Conservation (phyloP, 306 rosid genomes). For the Rosa lucieae region DNA sequence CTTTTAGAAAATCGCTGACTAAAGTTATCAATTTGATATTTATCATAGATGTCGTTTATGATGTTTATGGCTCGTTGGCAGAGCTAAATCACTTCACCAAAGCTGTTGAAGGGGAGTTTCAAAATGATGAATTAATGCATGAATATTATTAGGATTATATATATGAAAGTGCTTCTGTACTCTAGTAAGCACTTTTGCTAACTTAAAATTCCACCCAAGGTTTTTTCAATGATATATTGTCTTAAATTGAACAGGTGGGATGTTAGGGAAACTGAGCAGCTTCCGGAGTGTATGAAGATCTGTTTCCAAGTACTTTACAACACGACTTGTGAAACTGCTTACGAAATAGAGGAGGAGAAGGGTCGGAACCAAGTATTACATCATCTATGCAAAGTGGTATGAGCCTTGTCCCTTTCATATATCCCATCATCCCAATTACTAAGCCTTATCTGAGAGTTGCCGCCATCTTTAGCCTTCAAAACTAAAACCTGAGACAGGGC, state of each 20-base stretch:
- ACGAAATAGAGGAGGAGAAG: constrained; percentile 42
- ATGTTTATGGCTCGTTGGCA: constrained; percentile 52
- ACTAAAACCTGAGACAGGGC: too few relatives aligned
- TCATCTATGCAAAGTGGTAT: constrained; percentile 45
- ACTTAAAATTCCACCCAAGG: too few relatives aligned
- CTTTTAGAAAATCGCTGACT: constrained; percentile 62
- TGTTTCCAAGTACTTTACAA: constrained; percentile 49
- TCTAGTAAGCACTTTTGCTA: too few relatives aligned
- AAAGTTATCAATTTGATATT: constrained; percentile 45
- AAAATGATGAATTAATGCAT: too few relatives aligned
- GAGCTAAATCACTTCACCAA: constrained; percentile 53
- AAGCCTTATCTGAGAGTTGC: too few relatives aligned
- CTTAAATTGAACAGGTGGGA: constrained; percentile 49
- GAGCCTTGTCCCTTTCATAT: not conserved
- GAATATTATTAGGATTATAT: too few relatives aligned
- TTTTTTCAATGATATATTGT: too few relatives aligned
- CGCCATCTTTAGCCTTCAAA: too few relatives aligned
- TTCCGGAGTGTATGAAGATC: constrained; percentile 52
- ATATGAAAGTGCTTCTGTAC: too few relatives aligned
- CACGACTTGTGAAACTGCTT: constrained; percentile 46
- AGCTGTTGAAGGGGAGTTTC: constrained; percentile 42
- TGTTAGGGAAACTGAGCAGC: constrained; percentile 32
- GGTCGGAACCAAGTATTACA: constrained; percentile 33
- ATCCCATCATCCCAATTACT: too few relatives aligned
- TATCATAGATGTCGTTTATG: constrained; percentile 60